Conservation (phyloP, 2,329 filamentous ascomycete genomes). For the Epichloe aotearoae region DNA sequence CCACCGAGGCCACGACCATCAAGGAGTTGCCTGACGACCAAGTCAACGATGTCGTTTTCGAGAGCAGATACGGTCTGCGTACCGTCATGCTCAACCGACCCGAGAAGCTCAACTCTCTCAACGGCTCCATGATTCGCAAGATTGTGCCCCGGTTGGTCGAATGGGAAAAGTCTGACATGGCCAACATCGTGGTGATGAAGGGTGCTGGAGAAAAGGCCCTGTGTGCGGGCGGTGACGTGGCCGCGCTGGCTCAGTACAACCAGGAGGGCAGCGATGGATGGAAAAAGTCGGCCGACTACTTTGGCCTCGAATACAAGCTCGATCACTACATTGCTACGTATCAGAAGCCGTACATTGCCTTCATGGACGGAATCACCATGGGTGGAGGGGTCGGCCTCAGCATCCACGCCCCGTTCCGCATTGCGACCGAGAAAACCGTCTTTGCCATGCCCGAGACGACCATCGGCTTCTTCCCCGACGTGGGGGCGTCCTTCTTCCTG, state of each 20-base stretch:
- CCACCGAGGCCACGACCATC: conserved; percentile 23
- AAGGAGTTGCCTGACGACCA: conserved; percentile 56
- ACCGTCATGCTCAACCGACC: conserved; percentile 92
- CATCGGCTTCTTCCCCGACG: conserved; percentile 97
- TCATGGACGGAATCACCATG: conserved; percentile 99
- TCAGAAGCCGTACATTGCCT: conserved; percentile 79
- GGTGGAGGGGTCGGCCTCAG: conserved; percentile 90
- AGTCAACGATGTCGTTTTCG: conserved; percentile 85
- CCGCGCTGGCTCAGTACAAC: conserved; percentile 63
- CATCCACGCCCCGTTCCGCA: conserved; percentile 88
- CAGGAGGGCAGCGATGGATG: conserved; percentile 54
- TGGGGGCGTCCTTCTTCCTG: conserved; percentile 92
- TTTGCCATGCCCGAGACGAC: conserved; percentile 99
- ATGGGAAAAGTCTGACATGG: conserved; percentile 90
- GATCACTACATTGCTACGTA: conserved; percentile 94
- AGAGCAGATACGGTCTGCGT: conserved; percentile 75
- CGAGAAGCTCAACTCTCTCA: conserved; percentile 80
- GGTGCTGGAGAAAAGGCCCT: conserved; percentile 75
- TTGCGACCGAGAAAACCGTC: conserved; percentile 87
- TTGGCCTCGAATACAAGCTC: conserved; percentile 88
- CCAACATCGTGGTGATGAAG: conserved; percentile 86
- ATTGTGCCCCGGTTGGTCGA: conserved; percentile 80
- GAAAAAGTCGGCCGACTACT: conserved; percentile 68
- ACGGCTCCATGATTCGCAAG: conserved; percentile 89
- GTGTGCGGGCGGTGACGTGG: conserved; percentile 88